Evolutionary conservation across 2,329 filamentous ascomycete species (phyloP).

Genomic region (Metarhizium guizhouense): DNA sequence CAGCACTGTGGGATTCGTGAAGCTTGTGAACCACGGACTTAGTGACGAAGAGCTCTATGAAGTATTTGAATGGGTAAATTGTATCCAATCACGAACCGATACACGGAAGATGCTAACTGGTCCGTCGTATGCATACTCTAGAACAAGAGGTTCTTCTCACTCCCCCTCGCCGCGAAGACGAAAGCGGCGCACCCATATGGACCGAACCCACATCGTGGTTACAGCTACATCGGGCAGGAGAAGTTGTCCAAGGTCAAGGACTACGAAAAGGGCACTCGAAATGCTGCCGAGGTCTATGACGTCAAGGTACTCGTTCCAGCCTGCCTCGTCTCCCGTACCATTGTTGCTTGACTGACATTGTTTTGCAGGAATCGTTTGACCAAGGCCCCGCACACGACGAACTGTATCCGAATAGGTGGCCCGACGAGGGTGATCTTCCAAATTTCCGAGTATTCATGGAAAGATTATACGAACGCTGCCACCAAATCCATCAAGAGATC

Average conservation of each 20-base stretch:
- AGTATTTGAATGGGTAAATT: neutral
- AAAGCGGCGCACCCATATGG: slow-evolving; percentile 22
- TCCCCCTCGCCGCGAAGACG: slow-evolving; percentile 22
- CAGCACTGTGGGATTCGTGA: neutral
- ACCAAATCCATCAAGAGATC: slow-evolving; percentile 59
- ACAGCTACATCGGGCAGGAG: slow-evolving; percentile 25
- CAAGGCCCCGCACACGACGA: slow-evolving; percentile 24
- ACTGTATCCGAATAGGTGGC: slow-evolving; percentile 20
- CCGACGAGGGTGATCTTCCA: slow-evolving; percentile 14
- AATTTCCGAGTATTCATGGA: slow-evolving; percentile 23
- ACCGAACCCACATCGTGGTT: slow-evolving; percentile 27
- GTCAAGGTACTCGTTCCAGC: slow-evolving; percentile 12
- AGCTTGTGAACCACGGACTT: neutral
- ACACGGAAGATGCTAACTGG: neutral
- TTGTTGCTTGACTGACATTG: slow-evolving; percentile 14
- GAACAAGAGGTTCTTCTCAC: slow-evolving; percentile 21
- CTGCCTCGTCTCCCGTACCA: neutral
- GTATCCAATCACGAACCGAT: neutral
- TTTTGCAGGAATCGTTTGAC: slow-evolving; percentile 29
- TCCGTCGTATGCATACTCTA: slow-evolving; percentile 3
- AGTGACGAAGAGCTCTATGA: neutral
- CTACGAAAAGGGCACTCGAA: slow-evolving; percentile 26
- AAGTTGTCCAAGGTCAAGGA: slow-evolving; percentile 25
- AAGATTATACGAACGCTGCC: slow-evolving; percentile 61
- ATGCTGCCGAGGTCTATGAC: slow-evolving; percentile 46